phyloP scores from a whole-genome alignment of 306 rosid species.

The Oemleria cerasiformis region DNA sequence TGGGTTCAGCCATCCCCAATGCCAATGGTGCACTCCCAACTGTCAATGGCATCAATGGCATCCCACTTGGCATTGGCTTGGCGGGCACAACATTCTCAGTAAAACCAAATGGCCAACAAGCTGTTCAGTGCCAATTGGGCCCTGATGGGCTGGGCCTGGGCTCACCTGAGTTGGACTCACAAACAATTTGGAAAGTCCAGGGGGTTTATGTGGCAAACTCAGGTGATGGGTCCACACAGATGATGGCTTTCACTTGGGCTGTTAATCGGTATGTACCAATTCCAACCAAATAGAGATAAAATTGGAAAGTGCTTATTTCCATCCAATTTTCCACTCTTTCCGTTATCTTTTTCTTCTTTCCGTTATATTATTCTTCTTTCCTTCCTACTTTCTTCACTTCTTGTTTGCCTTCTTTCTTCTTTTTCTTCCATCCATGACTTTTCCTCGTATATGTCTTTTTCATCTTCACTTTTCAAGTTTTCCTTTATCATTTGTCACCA shows the following conservation, averaged over 20 bases:
- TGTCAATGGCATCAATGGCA: conserved; percentile 63
- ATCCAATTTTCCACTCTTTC: no score
- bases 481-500: no score
- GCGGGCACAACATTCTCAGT: conserved; percentile 59
- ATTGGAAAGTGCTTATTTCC: no score
- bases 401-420: no score
- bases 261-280: no score
- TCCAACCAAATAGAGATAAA: no score
- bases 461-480: no score
- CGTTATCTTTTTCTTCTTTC: no score
- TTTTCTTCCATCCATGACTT: no score
- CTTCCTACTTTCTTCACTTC: no score
- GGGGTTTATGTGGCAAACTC: conserved; percentile 90
- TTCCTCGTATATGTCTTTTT: no score
- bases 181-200: conserved; percentile 60
- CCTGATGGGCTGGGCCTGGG: conserved; percentile 76
- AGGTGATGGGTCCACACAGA: conserved; percentile 68
- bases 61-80: conserved; percentile 69
- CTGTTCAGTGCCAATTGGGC: conserved; percentile 40
- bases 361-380: no score
- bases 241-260: conserved; percentile 94
- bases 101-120: conserved; percentile 38
- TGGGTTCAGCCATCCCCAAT: conserved; percentile 73
- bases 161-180: conserved; percentile 80
- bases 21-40: conserved; percentile 77